Percentiles rank a stretch among this genome's conserved stretches.
phyloP scores from a whole-genome alignment of 208 protist genomes.

The Kentomonas sorsogonicus region DNA sequence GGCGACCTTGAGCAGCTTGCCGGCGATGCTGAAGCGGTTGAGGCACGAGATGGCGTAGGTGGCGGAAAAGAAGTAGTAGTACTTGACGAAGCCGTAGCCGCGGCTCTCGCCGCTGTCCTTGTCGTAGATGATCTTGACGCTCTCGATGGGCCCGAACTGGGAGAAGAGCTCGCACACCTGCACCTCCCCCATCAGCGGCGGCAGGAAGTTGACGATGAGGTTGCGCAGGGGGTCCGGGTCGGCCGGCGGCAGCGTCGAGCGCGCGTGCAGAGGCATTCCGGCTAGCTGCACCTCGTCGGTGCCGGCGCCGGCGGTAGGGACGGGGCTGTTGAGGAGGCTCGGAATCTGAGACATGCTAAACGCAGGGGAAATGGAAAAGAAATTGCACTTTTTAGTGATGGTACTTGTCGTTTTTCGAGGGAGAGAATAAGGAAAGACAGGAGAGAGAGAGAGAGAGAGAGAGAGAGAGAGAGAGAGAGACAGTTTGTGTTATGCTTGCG shows the following conservation, averaged over 20 bases:
- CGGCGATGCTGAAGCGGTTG: constrained; percentile 73
- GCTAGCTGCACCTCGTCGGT: no score
- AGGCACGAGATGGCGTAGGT: constrained; percentile 74
- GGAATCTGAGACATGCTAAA: neutral
- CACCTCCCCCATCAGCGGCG: constrained; percentile 69
- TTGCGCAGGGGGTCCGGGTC: constrained; percentile 73
- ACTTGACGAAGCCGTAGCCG: constrained; percentile 90
- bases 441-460: constrained; percentile 4
- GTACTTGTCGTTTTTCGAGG: no score
- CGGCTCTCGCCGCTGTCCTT: constrained; percentile 67
- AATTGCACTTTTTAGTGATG: no score
- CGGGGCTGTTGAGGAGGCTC: no score
- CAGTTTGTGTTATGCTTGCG: no score
- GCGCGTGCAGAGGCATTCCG: no score
- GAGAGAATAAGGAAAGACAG: constrained; percentile 1
- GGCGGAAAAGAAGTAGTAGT: constrained; percentile 70
- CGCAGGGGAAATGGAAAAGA: constrained; percentile 3
- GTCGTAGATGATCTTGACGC: constrained; percentile 86
- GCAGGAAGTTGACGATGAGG: constrained; percentile 86
- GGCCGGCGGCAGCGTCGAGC: no score
- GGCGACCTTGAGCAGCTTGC: constrained; percentile 82
- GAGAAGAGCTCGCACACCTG: constrained; percentile 67
- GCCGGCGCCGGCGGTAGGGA: no score
- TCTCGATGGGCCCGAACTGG: constrained; percentile 82
- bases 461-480: neutral